These are phyloP conservation scores for Pseudogymnoascus sp. DNA, from an alignment of 2,329 filamentous ascomycete species.

Conservation along the genomic window DNA sequence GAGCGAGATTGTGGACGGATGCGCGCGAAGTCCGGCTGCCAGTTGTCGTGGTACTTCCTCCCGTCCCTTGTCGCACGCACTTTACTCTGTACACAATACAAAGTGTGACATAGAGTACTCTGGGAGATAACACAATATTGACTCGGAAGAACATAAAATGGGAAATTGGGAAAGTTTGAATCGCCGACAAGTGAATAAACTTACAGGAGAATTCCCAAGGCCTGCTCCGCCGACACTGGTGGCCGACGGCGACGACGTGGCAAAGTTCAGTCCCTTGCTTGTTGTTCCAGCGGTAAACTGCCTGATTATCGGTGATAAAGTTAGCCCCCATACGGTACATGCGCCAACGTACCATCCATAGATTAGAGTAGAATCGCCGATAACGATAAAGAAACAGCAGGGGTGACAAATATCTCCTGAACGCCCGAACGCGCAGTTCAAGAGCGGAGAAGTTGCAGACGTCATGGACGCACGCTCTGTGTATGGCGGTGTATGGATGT, in stretches of 20 bases:
- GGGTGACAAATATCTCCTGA: constrained; percentile 10
- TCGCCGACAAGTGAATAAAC: constrained; percentile 27
- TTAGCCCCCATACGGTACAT: constrained; percentile 9
- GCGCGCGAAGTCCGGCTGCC: constrained; percentile 13
- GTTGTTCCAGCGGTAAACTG: constrained; percentile 18
- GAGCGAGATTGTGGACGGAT: constrained; percentile 12
- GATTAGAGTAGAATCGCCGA: constrained; percentile 15
- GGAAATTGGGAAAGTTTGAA: neutral
- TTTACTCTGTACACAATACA: neutral
- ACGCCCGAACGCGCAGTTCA: constrained; percentile 12
- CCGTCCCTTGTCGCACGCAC: constrained; percentile 3
- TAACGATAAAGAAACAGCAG: constrained; percentile 20
- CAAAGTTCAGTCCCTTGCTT: constrained; percentile 34
- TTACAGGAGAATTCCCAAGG: constrained; percentile 50
- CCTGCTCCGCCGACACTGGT: constrained; percentile 46
- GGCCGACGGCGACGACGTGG: constrained; percentile 55
- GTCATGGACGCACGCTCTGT: neutral
- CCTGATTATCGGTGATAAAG: constrained; percentile 22
- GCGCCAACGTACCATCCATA: neutral
- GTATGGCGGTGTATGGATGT: neutral
- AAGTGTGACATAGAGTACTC: neutral
- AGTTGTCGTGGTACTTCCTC: constrained; percentile 2
- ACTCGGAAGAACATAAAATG: neutral
- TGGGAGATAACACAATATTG: neutral
- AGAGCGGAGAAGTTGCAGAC: constrained; percentile 7